Evolutionary conservation across 2,329 filamentous ascomycete species (phyloP).

Genomic region (Colletotrichum salicis): DNA sequence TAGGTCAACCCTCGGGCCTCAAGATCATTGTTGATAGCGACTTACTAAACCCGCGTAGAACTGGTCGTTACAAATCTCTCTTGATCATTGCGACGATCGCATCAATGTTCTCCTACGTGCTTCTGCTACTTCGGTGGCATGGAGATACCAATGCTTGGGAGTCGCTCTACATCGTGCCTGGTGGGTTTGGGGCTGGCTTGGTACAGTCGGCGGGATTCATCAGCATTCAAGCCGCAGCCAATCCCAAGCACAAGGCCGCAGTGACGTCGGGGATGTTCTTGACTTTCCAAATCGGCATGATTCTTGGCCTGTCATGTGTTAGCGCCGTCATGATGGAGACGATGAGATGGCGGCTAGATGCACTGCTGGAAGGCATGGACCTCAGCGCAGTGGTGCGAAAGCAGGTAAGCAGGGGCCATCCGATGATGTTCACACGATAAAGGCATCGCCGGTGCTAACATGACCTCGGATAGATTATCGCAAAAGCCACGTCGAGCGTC

Average conservation of each 20-base stretch:
- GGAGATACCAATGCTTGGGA: constrained; percentile 66
- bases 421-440: not conserved
- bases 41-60: constrained; percentile 47
- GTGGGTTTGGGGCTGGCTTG: constrained; percentile 54
- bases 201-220: constrained; percentile 54
- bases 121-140: constrained; percentile 68
- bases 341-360: constrained; percentile 35
- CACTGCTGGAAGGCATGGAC: constrained; percentile 30
- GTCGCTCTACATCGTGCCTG: constrained; percentile 69
- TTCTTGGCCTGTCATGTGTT: constrained; percentile 51
- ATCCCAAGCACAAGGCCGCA: constrained; percentile 50
- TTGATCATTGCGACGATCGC: constrained; percentile 61
- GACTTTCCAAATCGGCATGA: constrained; percentile 48
- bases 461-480: constrained; percentile 42
- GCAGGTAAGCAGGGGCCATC: constrained; percentile 20
- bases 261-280: constrained; percentile 55
- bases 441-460: not conserved
- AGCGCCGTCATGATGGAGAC: constrained; percentile 47
- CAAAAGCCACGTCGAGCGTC: constrained; percentile 45
- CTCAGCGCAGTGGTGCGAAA: constrained; percentile 27
- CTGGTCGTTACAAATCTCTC: constrained; percentile 68
- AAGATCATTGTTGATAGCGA: not conserved
- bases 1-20: constrained; percentile 31
- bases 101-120: constrained; percentile 60
- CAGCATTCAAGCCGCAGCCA: constrained; percentile 52